Percentiles rank a stretch among this genome's conserved stretches.
Conservation (phyloP, 192 early-diverging fungal genomes). For the Coemansia sp. region DNA sequence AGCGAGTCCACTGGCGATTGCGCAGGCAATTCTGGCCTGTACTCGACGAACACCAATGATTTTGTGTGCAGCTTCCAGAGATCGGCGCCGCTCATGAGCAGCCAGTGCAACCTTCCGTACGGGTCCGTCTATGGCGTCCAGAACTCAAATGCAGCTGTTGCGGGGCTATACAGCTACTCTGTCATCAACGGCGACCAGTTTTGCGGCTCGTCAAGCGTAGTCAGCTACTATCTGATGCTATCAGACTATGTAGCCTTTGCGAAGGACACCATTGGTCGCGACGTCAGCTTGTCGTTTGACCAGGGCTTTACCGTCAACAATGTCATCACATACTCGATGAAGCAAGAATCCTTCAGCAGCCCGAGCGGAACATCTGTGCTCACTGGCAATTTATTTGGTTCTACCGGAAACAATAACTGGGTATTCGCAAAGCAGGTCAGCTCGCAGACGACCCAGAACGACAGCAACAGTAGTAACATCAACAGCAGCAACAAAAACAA, state of each 20-base stretch:
- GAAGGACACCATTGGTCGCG: not conserved
- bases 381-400: not conserved
- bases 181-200: constrained; percentile 13
- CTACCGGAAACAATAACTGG: not conserved
- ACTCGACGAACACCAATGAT: constrained; percentile 15
- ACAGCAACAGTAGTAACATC: not conserved
- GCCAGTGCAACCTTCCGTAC: constrained; percentile 30
- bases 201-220: constrained; percentile 13
- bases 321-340: not conserved
- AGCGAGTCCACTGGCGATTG: constrained; percentile 1
- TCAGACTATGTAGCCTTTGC: constrained; percentile 36
- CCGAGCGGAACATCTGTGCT: not conserved
- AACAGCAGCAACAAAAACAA: not conserved
- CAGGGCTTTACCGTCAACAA: not conserved
- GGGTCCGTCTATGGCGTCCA: constrained; percentile 25
- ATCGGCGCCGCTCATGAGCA: constrained; percentile 1
- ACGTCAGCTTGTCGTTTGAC: constrained; percentile 1
- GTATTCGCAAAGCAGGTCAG: not conserved
- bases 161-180: constrained; percentile 35
- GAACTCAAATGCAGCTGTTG: not conserved
- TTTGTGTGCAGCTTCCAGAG: constrained; percentile 25
- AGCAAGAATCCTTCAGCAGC: not conserved
- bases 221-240: constrained; percentile 33
- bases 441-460: not conserved
- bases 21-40: constrained; percentile 9